Conservation (phyloP, 768 basidiomycete genomes). For the Gelatoporia subvermispora region DNA sequence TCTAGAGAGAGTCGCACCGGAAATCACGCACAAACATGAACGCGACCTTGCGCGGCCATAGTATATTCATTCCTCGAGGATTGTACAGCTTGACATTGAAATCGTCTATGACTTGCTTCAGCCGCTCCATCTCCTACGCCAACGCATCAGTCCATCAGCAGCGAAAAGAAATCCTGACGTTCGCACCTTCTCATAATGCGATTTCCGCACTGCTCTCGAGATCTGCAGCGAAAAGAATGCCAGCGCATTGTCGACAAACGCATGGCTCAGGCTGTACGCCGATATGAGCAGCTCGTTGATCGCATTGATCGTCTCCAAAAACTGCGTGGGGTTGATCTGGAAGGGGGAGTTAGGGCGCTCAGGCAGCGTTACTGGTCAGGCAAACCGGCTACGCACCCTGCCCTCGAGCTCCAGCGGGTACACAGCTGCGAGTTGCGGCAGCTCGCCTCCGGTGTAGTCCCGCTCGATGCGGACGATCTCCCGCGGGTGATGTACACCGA, state of each 20-base stretch:
- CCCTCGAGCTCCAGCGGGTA: constrained; percentile 93
- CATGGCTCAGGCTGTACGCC: constrained; percentile 72
- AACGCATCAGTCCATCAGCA: not conserved
- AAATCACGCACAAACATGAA: constrained; percentile 80
- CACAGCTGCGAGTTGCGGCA: constrained; percentile 83
- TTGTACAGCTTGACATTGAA: constrained; percentile 77
- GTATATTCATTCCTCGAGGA: constrained; percentile 79
- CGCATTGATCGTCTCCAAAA: constrained; percentile 83
- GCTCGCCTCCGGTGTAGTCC: constrained; percentile 88
- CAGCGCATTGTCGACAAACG: constrained; percentile 75
- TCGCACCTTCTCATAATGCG: constrained; percentile 79
- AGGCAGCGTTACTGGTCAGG: no score
- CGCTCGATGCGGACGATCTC: constrained; percentile 90
- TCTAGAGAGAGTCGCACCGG: not conserved
- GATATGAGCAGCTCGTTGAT: constrained; percentile 86
- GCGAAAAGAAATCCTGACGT: not conserved
- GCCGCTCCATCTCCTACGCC: constrained; percentile 68
- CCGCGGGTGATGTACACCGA: constrained; percentile 86
- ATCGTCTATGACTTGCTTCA: constrained; percentile 57
- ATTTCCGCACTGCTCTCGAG: constrained; percentile 57
- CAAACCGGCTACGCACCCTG: constrained; percentile 67
- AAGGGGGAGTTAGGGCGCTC: not conserved
- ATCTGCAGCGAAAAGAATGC: constrained; percentile 79
- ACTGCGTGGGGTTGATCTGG: constrained; percentile 88
- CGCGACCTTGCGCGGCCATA: constrained; percentile 80